phyloP scores from a whole-genome alignment of 106 monocot genomes.

The Narthecium ossifragum region DNA sequence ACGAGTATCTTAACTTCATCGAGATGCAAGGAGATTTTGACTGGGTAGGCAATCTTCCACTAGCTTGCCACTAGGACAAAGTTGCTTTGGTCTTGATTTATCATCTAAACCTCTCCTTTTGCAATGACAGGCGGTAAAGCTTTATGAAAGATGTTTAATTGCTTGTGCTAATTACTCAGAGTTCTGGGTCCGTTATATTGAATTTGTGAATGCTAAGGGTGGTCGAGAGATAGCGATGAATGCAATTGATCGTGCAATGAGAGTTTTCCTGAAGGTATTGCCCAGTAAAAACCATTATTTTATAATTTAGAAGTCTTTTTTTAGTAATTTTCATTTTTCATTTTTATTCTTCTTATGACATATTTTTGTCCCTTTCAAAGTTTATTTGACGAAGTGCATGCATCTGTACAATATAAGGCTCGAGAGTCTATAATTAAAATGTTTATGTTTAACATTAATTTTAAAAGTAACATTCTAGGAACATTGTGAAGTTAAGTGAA shows the following conservation, averaged over 20 bases:
- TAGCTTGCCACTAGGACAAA: not conserved
- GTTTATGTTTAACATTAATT: no score
- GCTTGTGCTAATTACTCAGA: slow-evolving; percentile 98
- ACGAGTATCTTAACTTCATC: slow-evolving; percentile 86
- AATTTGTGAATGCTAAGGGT: slow-evolving; percentile 73
- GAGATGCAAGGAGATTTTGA: slow-evolving; percentile 90
- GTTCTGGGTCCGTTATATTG: slow-evolving; percentile 95
- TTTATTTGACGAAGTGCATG: not conserved
- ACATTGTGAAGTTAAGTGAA: no score
- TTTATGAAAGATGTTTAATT: slow-evolving; percentile 99
- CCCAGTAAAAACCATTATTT: not conserved
- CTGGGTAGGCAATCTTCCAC: slow-evolving; percentile 53
- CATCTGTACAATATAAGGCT: no score
- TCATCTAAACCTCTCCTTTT: slow-evolving; percentile 26
- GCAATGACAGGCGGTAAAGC: slow-evolving; percentile 75
- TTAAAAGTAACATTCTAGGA: no score
- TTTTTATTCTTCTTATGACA: not conserved
- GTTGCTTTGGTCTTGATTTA: not conserved
- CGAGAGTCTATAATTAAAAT: no score
- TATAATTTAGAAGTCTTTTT: not conserved
- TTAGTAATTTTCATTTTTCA: not conserved
- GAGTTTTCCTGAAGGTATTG: slow-evolving; percentile 69
- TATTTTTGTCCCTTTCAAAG: no score
- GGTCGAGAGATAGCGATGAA: slow-evolving; percentile 71
- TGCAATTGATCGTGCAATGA: slow-evolving; percentile 57